These are phyloP conservation scores for Rhizoctonia solani DNA, from an alignment of 1,284 basidiomycete species.

Conservation along the genomic window DNA sequence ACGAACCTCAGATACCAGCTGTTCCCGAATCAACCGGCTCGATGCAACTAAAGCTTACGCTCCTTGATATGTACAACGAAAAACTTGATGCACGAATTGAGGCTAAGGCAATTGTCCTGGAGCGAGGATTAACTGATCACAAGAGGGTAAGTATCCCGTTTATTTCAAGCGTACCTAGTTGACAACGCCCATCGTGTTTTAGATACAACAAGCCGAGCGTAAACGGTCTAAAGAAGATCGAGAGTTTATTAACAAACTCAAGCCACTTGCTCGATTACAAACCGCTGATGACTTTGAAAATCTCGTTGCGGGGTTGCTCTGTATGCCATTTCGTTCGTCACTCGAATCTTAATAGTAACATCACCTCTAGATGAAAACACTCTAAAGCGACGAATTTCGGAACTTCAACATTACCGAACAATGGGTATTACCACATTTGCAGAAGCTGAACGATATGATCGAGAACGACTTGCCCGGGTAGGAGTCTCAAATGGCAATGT, in stretches of 20 bases:
- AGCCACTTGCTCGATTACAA: slow-evolving; percentile 91
- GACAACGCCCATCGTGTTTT: slow-evolving; percentile 28
- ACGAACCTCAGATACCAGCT: slow-evolving; percentile 69
- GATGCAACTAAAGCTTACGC: slow-evolving; percentile 85
- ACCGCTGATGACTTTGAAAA: slow-evolving; percentile 91
- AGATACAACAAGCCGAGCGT: slow-evolving; percentile 91
- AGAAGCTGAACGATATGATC: slow-evolving; percentile 89
- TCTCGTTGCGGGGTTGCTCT: slow-evolving; percentile 87
- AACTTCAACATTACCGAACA: slow-evolving; percentile 85
- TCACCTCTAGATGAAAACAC: slow-evolving; percentile 76
- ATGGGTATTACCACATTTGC: slow-evolving; percentile 78
- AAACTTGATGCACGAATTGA: slow-evolving; percentile 88
- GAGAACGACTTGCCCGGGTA: slow-evolving; percentile 73
- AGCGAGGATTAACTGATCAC: slow-evolving; percentile 89
- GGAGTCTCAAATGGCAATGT: slow-evolving; percentile 43
- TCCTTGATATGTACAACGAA: slow-evolving; percentile 92
- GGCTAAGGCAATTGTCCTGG: slow-evolving; percentile 90
- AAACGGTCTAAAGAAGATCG: slow-evolving; percentile 90
- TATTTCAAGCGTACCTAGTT: neutral
- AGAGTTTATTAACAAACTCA: slow-evolving; percentile 86
- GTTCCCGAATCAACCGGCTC: slow-evolving; percentile 87
- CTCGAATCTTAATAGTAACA: neutral
- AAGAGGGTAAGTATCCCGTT: slow-evolving; percentile 69
- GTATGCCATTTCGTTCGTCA: slow-evolving; percentile 53
- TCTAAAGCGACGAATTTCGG: slow-evolving; percentile 82